phyloP scores from a whole-genome alignment of 179 eudicot genomes.

The Carnegiea gigantea region DNA sequence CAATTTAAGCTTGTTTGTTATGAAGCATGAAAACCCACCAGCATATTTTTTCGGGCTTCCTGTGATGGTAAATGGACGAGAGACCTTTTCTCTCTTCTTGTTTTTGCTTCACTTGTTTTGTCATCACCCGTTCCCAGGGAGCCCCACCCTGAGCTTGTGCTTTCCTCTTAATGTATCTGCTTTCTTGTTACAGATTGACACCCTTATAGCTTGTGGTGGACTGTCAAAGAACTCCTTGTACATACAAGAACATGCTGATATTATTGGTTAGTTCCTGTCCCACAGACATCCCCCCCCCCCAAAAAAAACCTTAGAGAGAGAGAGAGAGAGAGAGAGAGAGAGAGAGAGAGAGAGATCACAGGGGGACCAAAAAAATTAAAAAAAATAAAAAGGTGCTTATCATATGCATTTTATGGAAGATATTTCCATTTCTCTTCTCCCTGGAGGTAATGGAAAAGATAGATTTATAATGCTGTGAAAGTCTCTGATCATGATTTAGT shows the following conservation, averaged over 20 bases:
- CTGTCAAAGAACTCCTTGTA: constrained; percentile 84
- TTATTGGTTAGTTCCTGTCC: constrained; percentile 61
- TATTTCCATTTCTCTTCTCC: neutral
- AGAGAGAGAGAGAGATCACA: too few species aligned
- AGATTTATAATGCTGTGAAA: neutral
- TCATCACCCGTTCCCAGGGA: neutral
- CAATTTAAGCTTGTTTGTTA: neutral
- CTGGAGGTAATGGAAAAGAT: neutral
- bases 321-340: too few species aligned
- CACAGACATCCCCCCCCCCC: neutral
- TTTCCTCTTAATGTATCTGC: constrained; percentile 3
- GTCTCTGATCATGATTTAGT: neutral
- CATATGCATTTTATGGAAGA: neutral
- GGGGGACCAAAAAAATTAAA: neutral
- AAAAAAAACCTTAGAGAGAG: neutral
- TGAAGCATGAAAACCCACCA: neutral
- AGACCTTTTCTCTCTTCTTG: neutral
- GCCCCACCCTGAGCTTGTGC: neutral
- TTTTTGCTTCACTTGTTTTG: neutral
- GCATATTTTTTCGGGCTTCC: neutral
- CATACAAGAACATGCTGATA: constrained; percentile 99
- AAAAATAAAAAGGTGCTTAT: neutral
- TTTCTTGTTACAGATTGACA: constrained; percentile 64
- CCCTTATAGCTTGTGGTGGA: constrained; percentile 96
- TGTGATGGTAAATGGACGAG: neutral